Conservation (phyloP, 2,329 filamentous ascomycete species). For the Aspergillus tanneri region DNA sequence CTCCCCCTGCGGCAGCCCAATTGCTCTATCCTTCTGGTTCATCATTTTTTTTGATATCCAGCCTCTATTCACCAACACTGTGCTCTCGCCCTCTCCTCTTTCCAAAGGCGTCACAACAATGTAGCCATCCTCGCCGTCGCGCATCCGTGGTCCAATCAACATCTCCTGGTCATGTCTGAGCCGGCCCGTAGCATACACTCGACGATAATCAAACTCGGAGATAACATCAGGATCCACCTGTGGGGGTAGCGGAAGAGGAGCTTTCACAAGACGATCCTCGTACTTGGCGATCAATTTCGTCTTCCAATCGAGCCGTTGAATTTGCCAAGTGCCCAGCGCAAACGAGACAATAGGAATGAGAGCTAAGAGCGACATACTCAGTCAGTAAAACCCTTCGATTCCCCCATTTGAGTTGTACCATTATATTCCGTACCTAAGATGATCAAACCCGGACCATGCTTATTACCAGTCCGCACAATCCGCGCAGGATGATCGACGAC, state of each 20-base stretch:
- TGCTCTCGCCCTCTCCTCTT: constrained; percentile 59
- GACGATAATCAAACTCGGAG: constrained; percentile 86
- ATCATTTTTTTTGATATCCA: constrained; percentile 82
- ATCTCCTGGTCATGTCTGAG: constrained; percentile 92
- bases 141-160: constrained; percentile 86
- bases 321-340: constrained; percentile 88
- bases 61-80: constrained; percentile 82
- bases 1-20: constrained; percentile 66
- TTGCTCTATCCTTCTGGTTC: constrained; percentile 61
- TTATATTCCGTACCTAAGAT: constrained; percentile 76
- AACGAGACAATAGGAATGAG: constrained; percentile 92
- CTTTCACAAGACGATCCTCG: constrained; percentile 84
- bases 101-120: constrained; percentile 90
- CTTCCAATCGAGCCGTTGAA: constrained; percentile 90
- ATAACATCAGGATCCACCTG: constrained; percentile 78
- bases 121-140: constrained; percentile 86
- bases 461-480: constrained; percentile 71
- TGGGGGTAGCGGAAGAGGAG: constrained; percentile 81
- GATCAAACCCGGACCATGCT: constrained; percentile 77
- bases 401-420: too few relatives aligned
- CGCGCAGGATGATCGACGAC: constrained; percentile 82
- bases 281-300: constrained; percentile 85
- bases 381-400: too few relatives aligned
- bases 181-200: constrained; percentile 71
- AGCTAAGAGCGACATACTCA: constrained; percentile 50